Percentiles rank a stretch among this genome's conserved stretches.
Evolutionary conservation across 805 yeast genomes (phyloP).

Genomic region (Wickerhamomyces ciferrii): DNA sequence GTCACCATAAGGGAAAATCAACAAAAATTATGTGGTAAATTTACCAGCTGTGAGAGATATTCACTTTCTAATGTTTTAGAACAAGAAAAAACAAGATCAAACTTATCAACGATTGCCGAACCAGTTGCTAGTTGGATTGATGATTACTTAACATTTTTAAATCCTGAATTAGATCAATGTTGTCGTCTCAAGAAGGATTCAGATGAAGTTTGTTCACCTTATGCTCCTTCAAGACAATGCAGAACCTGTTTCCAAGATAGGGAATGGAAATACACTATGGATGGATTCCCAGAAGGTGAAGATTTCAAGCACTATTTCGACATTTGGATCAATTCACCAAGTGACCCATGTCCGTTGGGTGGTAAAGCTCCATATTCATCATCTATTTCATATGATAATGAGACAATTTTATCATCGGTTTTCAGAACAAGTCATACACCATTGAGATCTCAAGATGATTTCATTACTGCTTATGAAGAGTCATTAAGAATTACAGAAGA

Average conservation of each 20-base stretch:
- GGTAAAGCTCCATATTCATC: slow-evolving; percentile 88
- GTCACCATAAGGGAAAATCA: slow-evolving; percentile 59
- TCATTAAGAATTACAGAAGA: slow-evolving; percentile 64
- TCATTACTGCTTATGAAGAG: slow-evolving; percentile 71
- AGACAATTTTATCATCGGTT: slow-evolving; percentile 47
- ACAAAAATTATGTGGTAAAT: slow-evolving; percentile 78
- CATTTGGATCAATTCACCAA: slow-evolving; percentile 79
- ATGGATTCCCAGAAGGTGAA: slow-evolving; percentile 72
- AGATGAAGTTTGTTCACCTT: slow-evolving; percentile 59
- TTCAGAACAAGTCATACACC: slow-evolving; percentile 81
- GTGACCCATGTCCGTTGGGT: slow-evolving; percentile 91
- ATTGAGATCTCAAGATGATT: slow-evolving; percentile 76
- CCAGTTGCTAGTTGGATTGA: slow-evolving; percentile 94
- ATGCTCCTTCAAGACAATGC: slow-evolving; percentile 66
- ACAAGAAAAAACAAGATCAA: slow-evolving; percentile 71
- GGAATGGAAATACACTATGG: slow-evolving; percentile 68
- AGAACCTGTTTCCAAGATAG: slow-evolving; percentile 63
- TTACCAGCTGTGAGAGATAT: slow-evolving; percentile 73
- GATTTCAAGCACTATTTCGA: slow-evolving; percentile 69
- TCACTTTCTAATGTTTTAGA: slow-evolving; percentile 80
- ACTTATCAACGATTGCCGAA: slow-evolving; percentile 62
- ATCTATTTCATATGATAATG: slow-evolving; percentile 42
- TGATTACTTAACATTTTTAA: slow-evolving; percentile 81
- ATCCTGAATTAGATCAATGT: slow-evolving; percentile 83
- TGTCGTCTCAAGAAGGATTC: slow-evolving; percentile 62